Percentiles rank a stretch among this genome's conserved stretches.
Evolutionary conservation across 306 rosid genomes (phyloP).

Genomic region (Hippophae gyantsensis): DNA sequence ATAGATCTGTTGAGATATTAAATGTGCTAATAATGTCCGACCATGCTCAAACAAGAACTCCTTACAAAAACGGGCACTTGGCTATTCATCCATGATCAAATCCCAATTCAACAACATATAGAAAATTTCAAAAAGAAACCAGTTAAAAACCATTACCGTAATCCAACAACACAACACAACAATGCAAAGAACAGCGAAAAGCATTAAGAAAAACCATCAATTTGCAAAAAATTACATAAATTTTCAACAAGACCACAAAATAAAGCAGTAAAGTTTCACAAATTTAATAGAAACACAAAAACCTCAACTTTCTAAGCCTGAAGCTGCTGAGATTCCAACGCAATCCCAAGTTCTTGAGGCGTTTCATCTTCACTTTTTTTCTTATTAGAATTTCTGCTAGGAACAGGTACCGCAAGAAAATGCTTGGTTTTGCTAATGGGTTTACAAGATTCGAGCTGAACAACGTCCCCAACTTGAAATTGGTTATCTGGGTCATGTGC

Average conservation of each 20-base stretch:
- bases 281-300: conserved; percentile 10
- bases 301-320: conserved; percentile 12
- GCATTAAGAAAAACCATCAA: conserved; percentile 16
- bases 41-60: too few species aligned
- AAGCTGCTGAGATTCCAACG: conserved; percentile 56
- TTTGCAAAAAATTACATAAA: conserved; percentile 1
- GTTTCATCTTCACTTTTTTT: conserved; percentile 1
- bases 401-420: conserved; percentile 57
- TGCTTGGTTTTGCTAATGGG: conserved; percentile 90
- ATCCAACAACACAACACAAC: too few species aligned
- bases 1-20: too few species aligned
- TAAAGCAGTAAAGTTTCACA: conserved; percentile 3
- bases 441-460: conserved; percentile 56
- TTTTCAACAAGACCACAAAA: background rate
- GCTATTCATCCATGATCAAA: too few species aligned
- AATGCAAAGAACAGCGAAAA: too few species aligned
- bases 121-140: too few species aligned
- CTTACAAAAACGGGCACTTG: too few species aligned
- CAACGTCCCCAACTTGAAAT: conserved; percentile 74
- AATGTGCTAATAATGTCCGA: too few species aligned
- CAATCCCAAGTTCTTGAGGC: conserved; percentile 42
- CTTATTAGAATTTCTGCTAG: conserved; percentile 18
- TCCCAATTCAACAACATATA: too few species aligned
- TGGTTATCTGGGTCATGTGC: conserved; percentile 83
- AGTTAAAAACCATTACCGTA: too few species aligned